Base-by-base conservation (phyloP, 768 basidiomycete genomes). In the Rhizopogon rudus region DNA sequence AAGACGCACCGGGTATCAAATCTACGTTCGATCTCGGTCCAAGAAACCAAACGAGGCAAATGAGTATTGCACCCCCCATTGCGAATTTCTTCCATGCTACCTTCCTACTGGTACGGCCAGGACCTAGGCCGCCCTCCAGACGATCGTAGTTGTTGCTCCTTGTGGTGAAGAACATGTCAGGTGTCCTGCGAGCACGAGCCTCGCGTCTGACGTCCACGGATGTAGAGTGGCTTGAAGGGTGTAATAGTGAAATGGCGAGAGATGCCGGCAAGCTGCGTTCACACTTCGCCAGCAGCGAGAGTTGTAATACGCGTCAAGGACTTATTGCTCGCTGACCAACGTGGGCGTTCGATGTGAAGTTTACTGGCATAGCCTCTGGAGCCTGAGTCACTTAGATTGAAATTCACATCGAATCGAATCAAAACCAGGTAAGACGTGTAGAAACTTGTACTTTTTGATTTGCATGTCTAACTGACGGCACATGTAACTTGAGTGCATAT, bases 41-140 rank as follows among this genome's bases (percentile, higher is more conserved):
- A 66, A 88, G 81, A 53, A 89, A 71, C 77, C 82, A 91, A 28
- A 91, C 80, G 43, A 88, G 64, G 8, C 72, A 76, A 55, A 89
- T 72, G 44, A 88, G 66, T 1, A 81, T 66, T 2, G 67, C 76
- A 51, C 82, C 84, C 3, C 75, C 86, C 6, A 88, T 66, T 3
- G 78, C 81, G 53, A 88, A 78, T 71, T 81, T 87, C 68, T 82
- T 88, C 88, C 88, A 90, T 17, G 67, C 68, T 43, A 76, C 65
- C 43, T 61, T 71, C 59, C 57, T 73, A 49, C 66, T 57, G 22
- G 58, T 57, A 20, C 78, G 69, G 41, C 69, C 67, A 1, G 81
- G 79, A 5, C 84, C 83, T 68, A 81, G 74, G 14, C 84, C 84
- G 39, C 79, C 77, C 63, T 86, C 84, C 40, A 86, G 76, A 29